Evolutionary conservation across 2,329 filamentous ascomycete genomes (phyloP).

Genomic region (Aspergillus alliaceus): DNA sequence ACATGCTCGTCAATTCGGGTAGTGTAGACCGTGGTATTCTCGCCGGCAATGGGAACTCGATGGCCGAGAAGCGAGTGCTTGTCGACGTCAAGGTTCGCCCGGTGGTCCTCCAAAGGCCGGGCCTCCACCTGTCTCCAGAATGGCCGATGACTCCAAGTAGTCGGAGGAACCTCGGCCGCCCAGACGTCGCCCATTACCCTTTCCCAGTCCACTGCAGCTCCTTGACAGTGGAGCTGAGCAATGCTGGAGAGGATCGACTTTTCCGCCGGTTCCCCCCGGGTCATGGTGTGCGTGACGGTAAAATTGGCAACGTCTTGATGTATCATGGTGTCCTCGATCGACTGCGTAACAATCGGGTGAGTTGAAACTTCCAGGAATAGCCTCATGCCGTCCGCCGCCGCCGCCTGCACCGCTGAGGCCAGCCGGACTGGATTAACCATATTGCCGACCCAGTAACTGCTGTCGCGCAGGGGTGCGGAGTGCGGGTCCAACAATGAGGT

Average conservation of each 20-base stretch:
- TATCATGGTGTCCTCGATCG: constrained; percentile 41
- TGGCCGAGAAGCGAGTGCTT: constrained; percentile 37
- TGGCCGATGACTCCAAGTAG: constrained; percentile 20
- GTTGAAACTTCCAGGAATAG: constrained; percentile 46
- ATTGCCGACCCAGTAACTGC: constrained; percentile 39
- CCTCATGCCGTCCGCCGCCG: constrained; percentile 38
- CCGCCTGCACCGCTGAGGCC: constrained; percentile 34
- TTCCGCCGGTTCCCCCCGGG: constrained; percentile 25
- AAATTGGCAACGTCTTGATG: constrained; percentile 32
- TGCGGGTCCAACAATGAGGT: constrained; percentile 18
- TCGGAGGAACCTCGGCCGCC: constrained; percentile 24
- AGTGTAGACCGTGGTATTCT: constrained; percentile 30
- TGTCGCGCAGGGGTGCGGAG: background rate
- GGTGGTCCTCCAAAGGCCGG: constrained; percentile 7
- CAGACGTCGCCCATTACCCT: constrained; percentile 22
- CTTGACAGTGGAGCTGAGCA: constrained; percentile 29
- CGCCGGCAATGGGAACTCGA: constrained; percentile 28
- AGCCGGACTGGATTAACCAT: constrained; percentile 37
- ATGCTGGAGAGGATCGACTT: constrained; percentile 29
- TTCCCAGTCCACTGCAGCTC: constrained; percentile 30
- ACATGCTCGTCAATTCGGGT: constrained; percentile 37
- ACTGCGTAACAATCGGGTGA: constrained; percentile 45
- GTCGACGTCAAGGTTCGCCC: constrained; percentile 37
- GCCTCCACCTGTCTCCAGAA: constrained; percentile 3
- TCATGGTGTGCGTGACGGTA: constrained; percentile 32